These are phyloP conservation scores for Epithemia pelagica DNA, from an alignment of 108 stramenopile species.

Conservation along the genomic window DNA sequence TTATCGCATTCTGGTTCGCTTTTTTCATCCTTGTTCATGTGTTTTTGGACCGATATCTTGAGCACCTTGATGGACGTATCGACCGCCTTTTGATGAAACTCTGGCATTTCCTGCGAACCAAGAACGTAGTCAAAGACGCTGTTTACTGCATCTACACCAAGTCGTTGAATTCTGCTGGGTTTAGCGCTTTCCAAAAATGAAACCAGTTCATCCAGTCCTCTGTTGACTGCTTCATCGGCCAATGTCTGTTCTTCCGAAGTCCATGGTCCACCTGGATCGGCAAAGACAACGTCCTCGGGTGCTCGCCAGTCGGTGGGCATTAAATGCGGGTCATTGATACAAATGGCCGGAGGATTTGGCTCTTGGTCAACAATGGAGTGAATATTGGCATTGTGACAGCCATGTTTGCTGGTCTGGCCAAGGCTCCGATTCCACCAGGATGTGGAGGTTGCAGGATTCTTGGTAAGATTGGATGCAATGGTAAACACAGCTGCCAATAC, in stretches of 20 bases:
- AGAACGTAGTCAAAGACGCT: constrained; percentile 1
- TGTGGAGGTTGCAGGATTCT: not conserved
- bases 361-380: not conserved
- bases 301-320: not conserved
- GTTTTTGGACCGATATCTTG: not conserved
- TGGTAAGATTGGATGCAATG: not conserved
- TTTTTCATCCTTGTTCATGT: not conserved
- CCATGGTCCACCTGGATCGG: constrained; percentile 4
- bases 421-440: too few species aligned
- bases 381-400: not conserved
- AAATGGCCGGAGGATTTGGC: not conserved
- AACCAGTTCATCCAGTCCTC: constrained; percentile 10
- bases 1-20: constrained; percentile 1
- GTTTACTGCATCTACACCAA: constrained; percentile 6
- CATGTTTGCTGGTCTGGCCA: not conserved
- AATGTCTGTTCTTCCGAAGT: constrained; percentile 6
- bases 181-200: not conserved
- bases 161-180: not conserved
- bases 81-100: constrained; percentile 5
- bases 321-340: not conserved
- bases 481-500: not conserved
- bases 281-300: not conserved
- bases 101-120: constrained; percentile 1
- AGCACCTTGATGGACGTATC: not conserved
- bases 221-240: constrained; percentile 12